Conservation (phyloP, 805 yeast genomes). For the Yarrowia sp. region DNA sequence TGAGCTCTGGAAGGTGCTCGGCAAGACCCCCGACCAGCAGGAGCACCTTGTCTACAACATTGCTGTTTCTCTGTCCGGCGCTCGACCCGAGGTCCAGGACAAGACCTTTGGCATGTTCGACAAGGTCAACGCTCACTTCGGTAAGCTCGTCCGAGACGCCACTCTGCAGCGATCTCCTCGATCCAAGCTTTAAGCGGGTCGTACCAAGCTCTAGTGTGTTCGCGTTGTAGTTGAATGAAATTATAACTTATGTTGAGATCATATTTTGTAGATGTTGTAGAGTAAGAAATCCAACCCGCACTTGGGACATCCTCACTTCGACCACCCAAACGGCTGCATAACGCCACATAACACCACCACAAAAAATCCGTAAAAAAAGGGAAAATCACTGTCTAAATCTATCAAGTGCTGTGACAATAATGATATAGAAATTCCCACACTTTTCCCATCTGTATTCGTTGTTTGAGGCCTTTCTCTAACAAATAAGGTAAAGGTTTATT, state of each 20-base stretch:
- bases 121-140: conserved; percentile 74
- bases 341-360: no score
- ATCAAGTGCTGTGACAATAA: no score
- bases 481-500: no score
- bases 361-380: no score
- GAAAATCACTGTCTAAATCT: no score
- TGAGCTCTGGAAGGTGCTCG: conserved; percentile 77
- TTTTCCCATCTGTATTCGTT: no score
- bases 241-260: conserved; percentile 17
- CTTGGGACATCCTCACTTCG: no score
- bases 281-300: no score
- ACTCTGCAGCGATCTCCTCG: conserved; percentile 60
- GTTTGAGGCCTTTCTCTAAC: no score
- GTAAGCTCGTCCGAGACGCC: conserved; percentile 70
- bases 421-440: no score
- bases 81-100: conserved; percentile 79
- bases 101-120: conserved; percentile 76
- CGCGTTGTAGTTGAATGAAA: conserved; percentile 27
- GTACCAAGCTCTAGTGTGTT: conserved; percentile 26
- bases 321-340: no score
- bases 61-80: conserved; percentile 71
- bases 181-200: conserved; percentile 30
- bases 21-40: conserved; percentile 82
- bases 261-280: no score
- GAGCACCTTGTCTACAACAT: conserved; percentile 82